phyloP scores from a whole-genome alignment of 192 early-diverging fungal genomes.

The Entomortierella parvispora region DNA sequence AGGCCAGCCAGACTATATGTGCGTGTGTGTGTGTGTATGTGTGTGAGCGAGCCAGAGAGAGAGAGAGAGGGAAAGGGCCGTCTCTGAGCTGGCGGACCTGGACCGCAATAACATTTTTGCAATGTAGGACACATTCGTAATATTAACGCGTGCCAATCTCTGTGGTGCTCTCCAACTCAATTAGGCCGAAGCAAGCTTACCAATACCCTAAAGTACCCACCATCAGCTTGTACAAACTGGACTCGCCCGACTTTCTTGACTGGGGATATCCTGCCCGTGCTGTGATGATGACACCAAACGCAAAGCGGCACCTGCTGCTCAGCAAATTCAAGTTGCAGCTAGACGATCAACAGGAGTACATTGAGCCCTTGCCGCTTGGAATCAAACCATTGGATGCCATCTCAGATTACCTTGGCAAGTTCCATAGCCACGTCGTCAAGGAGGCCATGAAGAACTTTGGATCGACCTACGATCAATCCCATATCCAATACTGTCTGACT shows the following conservation, averaged over 20 bases:
- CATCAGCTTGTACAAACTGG: slow-evolving; percentile 52
- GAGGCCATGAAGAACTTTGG: slow-evolving; percentile 58
- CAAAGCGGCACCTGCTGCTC: slow-evolving; percentile 51
- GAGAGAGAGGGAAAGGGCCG: too few relatives aligned
- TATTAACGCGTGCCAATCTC: too few relatives aligned
- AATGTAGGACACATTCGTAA: too few relatives aligned
- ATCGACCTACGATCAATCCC: slow-evolving; percentile 49
- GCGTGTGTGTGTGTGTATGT: too few relatives aligned
- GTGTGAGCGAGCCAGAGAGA: too few relatives aligned
- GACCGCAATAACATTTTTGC: too few relatives aligned
- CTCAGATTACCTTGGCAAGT: slow-evolving; percentile 51
- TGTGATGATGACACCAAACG: slow-evolving; percentile 52
- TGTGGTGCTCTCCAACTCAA: neutral
- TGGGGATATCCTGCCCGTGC: slow-evolving; percentile 60
- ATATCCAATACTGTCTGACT: slow-evolving; percentile 57
- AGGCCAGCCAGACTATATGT: too few relatives aligned
- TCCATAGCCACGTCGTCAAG: slow-evolving; percentile 55
- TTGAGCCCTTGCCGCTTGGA: slow-evolving; percentile 52
- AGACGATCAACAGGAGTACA: slow-evolving; percentile 53
- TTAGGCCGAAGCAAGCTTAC: slow-evolving; percentile 52
- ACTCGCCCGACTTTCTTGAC: slow-evolving; percentile 53
- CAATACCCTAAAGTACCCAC: slow-evolving; percentile 62
- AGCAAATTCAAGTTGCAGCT: slow-evolving; percentile 58
- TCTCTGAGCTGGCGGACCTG: too few relatives aligned
- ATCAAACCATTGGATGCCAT: slow-evolving; percentile 54